Conservation (phyloP, 805 yeast species). For the Monosporozyma servazzii region DNA sequence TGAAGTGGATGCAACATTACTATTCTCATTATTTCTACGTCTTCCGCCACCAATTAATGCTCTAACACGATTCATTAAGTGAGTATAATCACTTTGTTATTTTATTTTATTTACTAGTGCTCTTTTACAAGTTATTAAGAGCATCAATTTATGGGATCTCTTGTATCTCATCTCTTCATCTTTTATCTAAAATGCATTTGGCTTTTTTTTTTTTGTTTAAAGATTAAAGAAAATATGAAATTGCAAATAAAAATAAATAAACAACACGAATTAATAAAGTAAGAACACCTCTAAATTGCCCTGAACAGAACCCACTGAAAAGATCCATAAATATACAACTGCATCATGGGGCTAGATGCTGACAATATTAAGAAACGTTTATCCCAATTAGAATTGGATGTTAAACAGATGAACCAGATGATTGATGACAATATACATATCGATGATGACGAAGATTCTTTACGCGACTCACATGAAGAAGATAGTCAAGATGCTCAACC, state of each 20-base stretch:
- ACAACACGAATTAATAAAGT: background rate
- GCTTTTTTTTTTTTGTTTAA: background rate
- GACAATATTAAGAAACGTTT: slow-evolving; percentile 26
- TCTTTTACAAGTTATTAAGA: background rate
- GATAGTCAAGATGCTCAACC: background rate
- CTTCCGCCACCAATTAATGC: slow-evolving; percentile 7
- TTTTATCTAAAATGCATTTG: background rate
- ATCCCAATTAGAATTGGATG: slow-evolving; percentile 29
- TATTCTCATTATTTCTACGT: background rate
- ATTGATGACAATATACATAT: slow-evolving; percentile 28
- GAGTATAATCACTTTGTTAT: background rate
- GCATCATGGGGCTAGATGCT: slow-evolving; percentile 18
- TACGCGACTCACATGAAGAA: background rate
- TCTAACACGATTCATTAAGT: slow-evolving; percentile 13
- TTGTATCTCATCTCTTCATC: background rate
- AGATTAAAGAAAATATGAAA: background rate
- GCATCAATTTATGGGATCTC: background rate
- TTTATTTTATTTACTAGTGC: background rate
- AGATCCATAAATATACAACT: background rate
- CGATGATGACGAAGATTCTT: slow-evolving; percentile 2
- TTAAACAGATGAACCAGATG: slow-evolving; percentile 29
- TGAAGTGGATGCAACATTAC: background rate
- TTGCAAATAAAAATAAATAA: background rate
- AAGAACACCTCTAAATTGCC: background rate
- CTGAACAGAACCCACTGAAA: background rate